phyloP scores from a whole-genome alignment of 2,329 filamentous ascomycete species.

The Pseudocercospora fuligena region DNA sequence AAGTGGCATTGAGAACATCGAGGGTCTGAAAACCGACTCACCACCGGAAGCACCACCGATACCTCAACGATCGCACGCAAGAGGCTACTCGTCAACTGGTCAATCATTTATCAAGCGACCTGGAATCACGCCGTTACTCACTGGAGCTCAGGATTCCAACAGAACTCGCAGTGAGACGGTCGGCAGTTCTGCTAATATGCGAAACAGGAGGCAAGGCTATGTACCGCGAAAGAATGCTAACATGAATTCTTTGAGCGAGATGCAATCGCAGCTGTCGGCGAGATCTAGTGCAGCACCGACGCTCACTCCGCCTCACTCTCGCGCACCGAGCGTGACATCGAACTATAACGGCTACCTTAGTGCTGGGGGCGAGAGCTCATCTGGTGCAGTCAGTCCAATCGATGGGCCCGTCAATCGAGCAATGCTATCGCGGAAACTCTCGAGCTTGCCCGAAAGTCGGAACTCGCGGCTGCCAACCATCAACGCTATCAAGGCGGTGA shows the following conservation, averaged over 20 bases:
- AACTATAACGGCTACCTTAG: slow-evolving; percentile 30
- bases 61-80: slow-evolving; percentile 79
- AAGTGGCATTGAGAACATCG: slow-evolving; percentile 64
- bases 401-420: slow-evolving; percentile 33
- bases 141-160: slow-evolving; percentile 71
- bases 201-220: slow-evolving; percentile 65
- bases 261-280: slow-evolving; percentile 27
- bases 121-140: slow-evolving; percentile 67
- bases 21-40: slow-evolving; percentile 59
- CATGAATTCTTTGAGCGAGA: slow-evolving; percentile 46
- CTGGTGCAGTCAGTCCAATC: slow-evolving; percentile 40
- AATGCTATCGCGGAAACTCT: slow-evolving; percentile 29
- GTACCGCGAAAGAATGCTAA: slow-evolving; percentile 57
- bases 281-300: slow-evolving; percentile 58
- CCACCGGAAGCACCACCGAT: slow-evolving; percentile 77
- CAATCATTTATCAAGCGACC: slow-evolving; percentile 60
- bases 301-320: slow-evolving; percentile 39
- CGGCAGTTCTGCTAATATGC: slow-evolving; percentile 52
- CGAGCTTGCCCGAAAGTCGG: slow-evolving; percentile 36
- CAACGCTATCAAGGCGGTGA: slow-evolving; percentile 33
- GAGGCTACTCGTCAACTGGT: slow-evolving; percentile 49
- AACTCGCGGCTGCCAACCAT: slow-evolving; percentile 33
- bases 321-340: slow-evolving; percentile 39
- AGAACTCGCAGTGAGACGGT: slow-evolving; percentile 67
- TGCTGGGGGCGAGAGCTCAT: slow-evolving; percentile 38